A percentile compares a stretch with the other conserved stretches of the same genome.
These are phyloP conservation scores for Rhodotorula mucilaginosa DNA, from an alignment of 1,284 basidiomycete species.

Conservation along the genomic window DNA sequence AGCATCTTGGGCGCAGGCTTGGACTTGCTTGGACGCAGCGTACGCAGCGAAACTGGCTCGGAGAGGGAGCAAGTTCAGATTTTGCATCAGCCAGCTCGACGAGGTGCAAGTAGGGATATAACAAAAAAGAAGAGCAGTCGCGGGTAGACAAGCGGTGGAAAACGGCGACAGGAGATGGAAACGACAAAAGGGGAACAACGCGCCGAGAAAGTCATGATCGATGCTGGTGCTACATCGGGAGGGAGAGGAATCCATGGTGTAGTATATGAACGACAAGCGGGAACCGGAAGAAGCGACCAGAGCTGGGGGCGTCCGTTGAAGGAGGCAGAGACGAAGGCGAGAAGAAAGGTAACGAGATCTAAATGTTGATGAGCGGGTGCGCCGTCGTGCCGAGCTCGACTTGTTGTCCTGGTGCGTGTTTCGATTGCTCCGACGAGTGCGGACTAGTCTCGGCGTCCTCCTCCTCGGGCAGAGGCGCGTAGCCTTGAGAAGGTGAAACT, in stretches of 20 bases:
- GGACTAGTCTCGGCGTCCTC: neutral
- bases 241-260: neutral
- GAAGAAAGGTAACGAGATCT: neutral
- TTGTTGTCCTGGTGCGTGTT: neutral
- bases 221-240: neutral
- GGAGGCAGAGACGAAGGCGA: neutral
- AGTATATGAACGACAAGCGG: neutral
- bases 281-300: neutral
- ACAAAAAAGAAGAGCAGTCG: neutral
- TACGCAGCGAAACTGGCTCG: neutral
- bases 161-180: neutral
- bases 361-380: neutral
- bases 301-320: too few species aligned
- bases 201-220: neutral
- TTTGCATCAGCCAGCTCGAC: too few species aligned
- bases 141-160: neutral
- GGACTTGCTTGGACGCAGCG: too few species aligned
- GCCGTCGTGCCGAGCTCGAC: conserved; percentile 3
- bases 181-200: neutral
- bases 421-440: neutral
- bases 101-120: neutral
- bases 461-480: neutral
- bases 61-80: too few species aligned
- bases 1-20: too few species aligned
- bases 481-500: conserved; percentile 13